Evolutionary conservation across 2,329 filamentous ascomycete species (phyloP), one percentile per base, ranked within the genome.

Genomic region (Dactylellina cionopaga): DNA sequence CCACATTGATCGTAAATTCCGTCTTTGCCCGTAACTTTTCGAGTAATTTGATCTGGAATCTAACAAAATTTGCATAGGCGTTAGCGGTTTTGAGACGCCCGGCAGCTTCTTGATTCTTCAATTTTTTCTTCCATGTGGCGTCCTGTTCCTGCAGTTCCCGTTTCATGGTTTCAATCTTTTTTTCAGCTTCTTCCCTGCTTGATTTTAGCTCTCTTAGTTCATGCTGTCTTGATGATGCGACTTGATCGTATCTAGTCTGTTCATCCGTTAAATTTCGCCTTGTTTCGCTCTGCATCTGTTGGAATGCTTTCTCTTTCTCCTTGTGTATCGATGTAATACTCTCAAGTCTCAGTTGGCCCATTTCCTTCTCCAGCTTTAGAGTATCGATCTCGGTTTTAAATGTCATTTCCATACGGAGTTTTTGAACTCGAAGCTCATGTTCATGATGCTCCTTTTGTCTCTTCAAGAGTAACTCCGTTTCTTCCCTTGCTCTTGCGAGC

Each of bases 321-420:
- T 44, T 22, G 19, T 44, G 41, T 22, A 44, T 22, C 41, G 5
- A 11, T 22, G 17, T 44, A 19, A 44, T 44, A 22, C 24, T 19
- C 41, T 44, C 41, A 19, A 44, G 41, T 19, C 41, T 44, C 41
- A 44, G 41, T 6, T 22, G 15, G 41, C 19, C 24, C 41, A 44
- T 44, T 22, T 44, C 41, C 9, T 44, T 44, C 10, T 44, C 41
- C 41, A 44, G n/a, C 19, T 44, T 44, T 44, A 44, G 41, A 44
- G 41, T 44, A n/a, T 44, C 41, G 9, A 44, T 44, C 41, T 44
- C 13, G 41, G 41, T 22, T 19, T 22, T 44, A 19, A 44, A 44
- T 19, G 41, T 10, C 41, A 44, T 44, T 19, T 44, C 41, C 17
- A 44, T 17, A 19, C 41, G 41, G 15, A 19, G 19, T 22, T 44